Conservation (phyloP, 306 rosid genomes). For the Luffa aegyptiaca region DNA sequence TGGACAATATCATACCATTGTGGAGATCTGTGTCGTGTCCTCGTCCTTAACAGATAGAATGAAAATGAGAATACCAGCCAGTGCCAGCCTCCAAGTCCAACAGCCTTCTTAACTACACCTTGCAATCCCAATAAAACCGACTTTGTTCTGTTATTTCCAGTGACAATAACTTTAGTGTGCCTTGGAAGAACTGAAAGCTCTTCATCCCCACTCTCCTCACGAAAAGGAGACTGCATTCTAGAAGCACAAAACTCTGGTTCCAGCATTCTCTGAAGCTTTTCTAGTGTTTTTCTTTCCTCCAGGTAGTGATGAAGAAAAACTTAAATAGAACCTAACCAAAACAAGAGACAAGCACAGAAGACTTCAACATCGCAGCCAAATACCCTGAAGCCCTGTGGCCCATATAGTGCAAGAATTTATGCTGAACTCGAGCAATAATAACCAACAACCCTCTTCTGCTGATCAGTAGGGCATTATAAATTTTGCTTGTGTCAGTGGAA, state of each 20-base stretch:
- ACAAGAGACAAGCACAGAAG: neutral
- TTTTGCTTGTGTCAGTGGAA: neutral
- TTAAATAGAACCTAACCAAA: neutral
- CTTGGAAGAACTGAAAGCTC: conserved; percentile 65
- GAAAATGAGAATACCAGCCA: conserved; percentile 49
- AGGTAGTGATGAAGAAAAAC: neutral
- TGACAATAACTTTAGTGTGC: conserved; percentile 68
- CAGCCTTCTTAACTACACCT: conserved; percentile 75
- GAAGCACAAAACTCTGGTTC: conserved; percentile 46
- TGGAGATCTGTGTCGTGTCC: no score
- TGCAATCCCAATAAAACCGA: conserved; percentile 68
- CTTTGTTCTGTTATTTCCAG: conserved; percentile 66
- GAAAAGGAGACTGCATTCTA: conserved; percentile 37
- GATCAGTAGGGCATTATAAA: neutral
- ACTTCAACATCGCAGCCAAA: neutral
- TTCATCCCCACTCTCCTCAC: conserved; percentile 61
- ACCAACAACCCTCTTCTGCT: neutral
- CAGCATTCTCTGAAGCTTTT: conserved; percentile 24
- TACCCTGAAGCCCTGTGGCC: neutral
- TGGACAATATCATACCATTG: no score
- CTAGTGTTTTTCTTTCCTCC: neutral
- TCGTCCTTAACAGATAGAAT: no score
- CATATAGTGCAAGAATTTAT: neutral
- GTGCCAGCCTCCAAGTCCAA: conserved; percentile 75
- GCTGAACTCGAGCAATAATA: neutral